Base-by-base conservation (phyloP, 768 basidiomycete species). In the Rhizopogon vulgaris region DNA sequence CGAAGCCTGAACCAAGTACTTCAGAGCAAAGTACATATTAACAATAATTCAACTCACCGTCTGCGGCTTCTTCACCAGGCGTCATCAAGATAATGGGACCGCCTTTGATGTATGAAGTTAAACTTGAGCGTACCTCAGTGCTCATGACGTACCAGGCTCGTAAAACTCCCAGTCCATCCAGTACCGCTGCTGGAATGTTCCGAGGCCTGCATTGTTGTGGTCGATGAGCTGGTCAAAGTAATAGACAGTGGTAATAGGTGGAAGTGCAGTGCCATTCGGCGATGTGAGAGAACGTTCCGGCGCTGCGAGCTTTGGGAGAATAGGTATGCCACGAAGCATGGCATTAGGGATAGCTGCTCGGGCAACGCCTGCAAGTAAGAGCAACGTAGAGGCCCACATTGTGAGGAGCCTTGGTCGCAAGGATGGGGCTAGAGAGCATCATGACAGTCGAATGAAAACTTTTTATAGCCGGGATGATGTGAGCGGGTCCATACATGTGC, bases 101-200 rank as follows among this genome's bases (percentile, higher is more conserved):
- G 6, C 57, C 62, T 65, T 24, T 15, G 28, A 30, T 30, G 28
- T 1, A 30, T 30, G 1, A 30, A 30, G 28, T 30, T 9, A 30
- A 30, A 7, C 7, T 30, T 3, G 2, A 10, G 28, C 9, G 0
- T 8, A 30, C 28, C 9, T 30, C 28, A 30, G 2, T 30, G 3
- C 9, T 30, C 28, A 30, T 10, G n/a, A 34, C 28, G 43, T 50
- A 77, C 79, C 77, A 36, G 67, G 53, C 63, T 83, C 71, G 57
- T 87, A 87, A 59, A 73, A 84, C 63, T 87, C 82, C 65, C 73
- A 84, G 25, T 79, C 79, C 53, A 78, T 73, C 84, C 84, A 88
- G 66, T 76, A 88, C 34, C 86, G 78, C 66, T 88, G 87, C 63
- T 80, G 72, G 69, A 89, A 89, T 18, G 85, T 88, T 15, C 87